Evolutionary conservation across 179 eudicot species (phyloP), one percentile per base, ranked within the genome.

Genomic region (Patellifolia procumbens): DNA sequence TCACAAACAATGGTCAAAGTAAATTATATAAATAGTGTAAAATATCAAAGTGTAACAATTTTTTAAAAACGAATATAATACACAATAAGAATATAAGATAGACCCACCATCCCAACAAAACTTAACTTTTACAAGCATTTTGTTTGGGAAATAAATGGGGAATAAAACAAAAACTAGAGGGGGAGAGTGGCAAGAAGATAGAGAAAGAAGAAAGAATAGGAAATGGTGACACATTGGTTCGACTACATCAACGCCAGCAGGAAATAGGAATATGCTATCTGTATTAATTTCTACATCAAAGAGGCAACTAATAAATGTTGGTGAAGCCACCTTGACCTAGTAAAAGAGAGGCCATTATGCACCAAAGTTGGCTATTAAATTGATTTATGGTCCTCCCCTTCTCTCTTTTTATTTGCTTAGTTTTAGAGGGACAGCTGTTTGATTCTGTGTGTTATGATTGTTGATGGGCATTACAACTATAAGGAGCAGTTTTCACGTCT

Each of bases 351-450:
- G 39, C 9, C 65, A 61, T 53, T 4, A 49, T 26, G n/a, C 65
- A 61, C 19, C 37, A 61, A 61, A 31, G n/a, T 32, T 31, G 16
- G 12, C 17, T 31, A 29, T 2, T 5, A 32, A 61, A 17, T 52
- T 17, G 66, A 61, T 61, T 31, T 11, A 61, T 31, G 66, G 66
- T 61, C 66, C 66, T 61, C 39, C 22, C 28, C 65, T 60, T 12
- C 35, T 60, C 35, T 52, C 7, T 20, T 29, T 61, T 61, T 29
- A 16, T 61, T 64, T 22, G 69, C 20, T 7, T 17, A 35, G 69
- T 35, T 65, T 65, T 65, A 20, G 69, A n/a, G 29, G 28, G 28
- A 65, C 49, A 65, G 49, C 69, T 65, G 69, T 65, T 65, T 65
- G 22, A 65, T 34, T 64, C 48, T 64, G 10, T 62, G 67, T 17